These are phyloP conservation scores for Raphanus hybrid DNA, from an alignment of 441 rosid genomes.

Conservation along the genomic window DNA sequence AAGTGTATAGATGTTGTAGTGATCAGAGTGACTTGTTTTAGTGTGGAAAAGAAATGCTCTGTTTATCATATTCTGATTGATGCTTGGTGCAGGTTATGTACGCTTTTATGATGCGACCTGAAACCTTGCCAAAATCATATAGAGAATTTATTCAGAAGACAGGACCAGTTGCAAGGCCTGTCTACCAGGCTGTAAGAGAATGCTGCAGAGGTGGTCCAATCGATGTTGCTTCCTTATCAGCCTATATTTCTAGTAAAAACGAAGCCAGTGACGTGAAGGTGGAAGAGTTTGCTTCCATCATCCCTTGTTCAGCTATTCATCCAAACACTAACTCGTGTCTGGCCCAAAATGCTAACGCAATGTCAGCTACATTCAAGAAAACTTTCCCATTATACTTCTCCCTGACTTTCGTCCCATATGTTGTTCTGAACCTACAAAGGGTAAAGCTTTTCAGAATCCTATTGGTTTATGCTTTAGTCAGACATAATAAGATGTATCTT, in stretches of 20 bases:
- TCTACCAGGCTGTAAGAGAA: slow-evolving; percentile 93
- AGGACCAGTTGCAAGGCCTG: slow-evolving; percentile 91
- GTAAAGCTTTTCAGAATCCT: slow-evolving; percentile 45
- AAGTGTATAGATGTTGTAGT: background rate
- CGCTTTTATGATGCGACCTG: slow-evolving; percentile 95
- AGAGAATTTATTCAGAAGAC: slow-evolving; percentile 95
- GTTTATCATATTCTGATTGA: background rate
- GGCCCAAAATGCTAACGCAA: slow-evolving; percentile 83
- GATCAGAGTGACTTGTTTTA: slow-evolving; percentile 1
- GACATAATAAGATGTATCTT: background rate
- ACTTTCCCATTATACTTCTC: slow-evolving; percentile 97
- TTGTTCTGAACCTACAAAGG: slow-evolving; percentile 90
- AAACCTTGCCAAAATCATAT: slow-evolving; percentile 95
- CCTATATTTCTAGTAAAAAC: slow-evolving; percentile 61
- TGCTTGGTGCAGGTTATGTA: slow-evolving; percentile 81
- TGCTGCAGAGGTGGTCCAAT: slow-evolving; percentile 91
- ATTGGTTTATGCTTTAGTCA: slow-evolving; percentile 20
- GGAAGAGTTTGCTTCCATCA: slow-evolving; percentile 80
- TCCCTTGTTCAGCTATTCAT: slow-evolving; percentile 93
- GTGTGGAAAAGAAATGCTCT: background rate
- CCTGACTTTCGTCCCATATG: slow-evolving; percentile 94
- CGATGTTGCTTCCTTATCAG: slow-evolving; percentile 73
- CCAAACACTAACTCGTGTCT: slow-evolving; percentile 82
- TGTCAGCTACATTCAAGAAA: slow-evolving; percentile 91
- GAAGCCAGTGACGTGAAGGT: slow-evolving; percentile 57